Conservation (phyloP, 441 rosid species). For the Adansonia grandidieri region DNA sequence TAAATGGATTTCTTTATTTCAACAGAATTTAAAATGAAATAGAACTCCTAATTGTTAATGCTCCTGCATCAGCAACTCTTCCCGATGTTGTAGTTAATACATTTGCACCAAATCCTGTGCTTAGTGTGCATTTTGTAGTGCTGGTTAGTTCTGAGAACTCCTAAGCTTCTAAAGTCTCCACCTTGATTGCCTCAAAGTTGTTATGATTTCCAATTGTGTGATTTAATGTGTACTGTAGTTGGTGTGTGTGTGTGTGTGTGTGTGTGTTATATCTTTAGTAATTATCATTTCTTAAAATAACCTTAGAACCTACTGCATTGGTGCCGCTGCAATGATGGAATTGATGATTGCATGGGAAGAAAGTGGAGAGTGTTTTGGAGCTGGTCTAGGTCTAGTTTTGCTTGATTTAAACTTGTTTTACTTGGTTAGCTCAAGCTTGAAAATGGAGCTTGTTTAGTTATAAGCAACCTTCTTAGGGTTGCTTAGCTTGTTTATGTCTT, state of each 20-base stretch:
- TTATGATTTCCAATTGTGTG: background rate
- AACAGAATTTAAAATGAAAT: too few species aligned
- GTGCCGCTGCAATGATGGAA: background rate
- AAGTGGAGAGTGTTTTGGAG: background rate
- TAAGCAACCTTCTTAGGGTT: background rate
- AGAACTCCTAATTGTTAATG: too few species aligned
- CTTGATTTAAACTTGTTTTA: background rate
- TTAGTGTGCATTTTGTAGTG: background rate
- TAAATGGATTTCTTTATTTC: too few species aligned
- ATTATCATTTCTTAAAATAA: background rate
- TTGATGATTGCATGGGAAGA: background rate
- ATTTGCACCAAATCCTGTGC: background rate
- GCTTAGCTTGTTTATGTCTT: background rate
- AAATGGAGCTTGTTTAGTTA: background rate
- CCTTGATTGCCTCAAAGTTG: background rate
- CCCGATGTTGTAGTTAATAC: background rate
- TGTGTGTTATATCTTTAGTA: background rate
- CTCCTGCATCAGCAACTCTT: too few species aligned
- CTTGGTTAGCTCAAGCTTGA: background rate
- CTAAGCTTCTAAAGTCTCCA: background rate
- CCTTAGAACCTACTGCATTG: background rate
- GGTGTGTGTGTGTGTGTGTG: background rate
- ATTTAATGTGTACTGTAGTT: background rate
- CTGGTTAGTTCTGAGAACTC: background rate
- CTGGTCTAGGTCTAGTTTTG: background rate